Conservation (phyloP, 345 rosid species). For the Murraya paniculata region DNA sequence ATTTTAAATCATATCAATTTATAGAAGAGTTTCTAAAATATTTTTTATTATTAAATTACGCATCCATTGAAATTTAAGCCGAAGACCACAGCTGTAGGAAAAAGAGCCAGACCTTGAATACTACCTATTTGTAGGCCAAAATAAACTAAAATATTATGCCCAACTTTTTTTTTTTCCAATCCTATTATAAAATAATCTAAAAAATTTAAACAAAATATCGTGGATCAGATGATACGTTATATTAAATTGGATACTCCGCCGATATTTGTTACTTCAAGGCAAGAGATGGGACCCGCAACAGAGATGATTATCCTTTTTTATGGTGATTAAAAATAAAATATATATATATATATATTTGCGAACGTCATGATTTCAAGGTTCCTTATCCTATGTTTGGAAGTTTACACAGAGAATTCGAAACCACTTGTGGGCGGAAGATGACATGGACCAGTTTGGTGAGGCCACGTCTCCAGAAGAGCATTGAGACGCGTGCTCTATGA, state of each 20-base stretch:
- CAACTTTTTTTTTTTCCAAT: too few species aligned
- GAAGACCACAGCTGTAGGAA: too few species aligned
- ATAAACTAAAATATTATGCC: too few species aligned
- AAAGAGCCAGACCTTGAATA: too few species aligned
- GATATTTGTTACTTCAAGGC: background rate
- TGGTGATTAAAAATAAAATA: background rate
- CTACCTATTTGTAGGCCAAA: too few species aligned
- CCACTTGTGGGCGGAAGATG: slow-evolving; percentile 1
- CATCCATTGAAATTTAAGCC: background rate
- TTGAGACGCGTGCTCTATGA: slow-evolving; percentile 15
- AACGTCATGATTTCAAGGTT: slow-evolving; percentile 2
- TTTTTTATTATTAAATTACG: too few species aligned
- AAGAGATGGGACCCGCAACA: background rate
- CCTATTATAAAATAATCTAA: background rate
- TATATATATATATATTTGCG: background rate
- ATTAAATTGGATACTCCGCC: background rate
- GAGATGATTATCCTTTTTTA: slow-evolving; percentile 1
- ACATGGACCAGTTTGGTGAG: slow-evolving; percentile 3
- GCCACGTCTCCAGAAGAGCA: slow-evolving; percentile 13
- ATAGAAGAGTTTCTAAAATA: too few species aligned
- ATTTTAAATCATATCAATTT: too few species aligned
- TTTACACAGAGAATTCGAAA: slow-evolving; percentile 1
- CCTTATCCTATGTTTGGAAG: slow-evolving; percentile 22
- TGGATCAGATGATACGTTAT: background rate
- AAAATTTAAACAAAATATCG: background rate